Conservation (phyloP, 139 green algal genomes). For the Closterium sp. region DNA sequence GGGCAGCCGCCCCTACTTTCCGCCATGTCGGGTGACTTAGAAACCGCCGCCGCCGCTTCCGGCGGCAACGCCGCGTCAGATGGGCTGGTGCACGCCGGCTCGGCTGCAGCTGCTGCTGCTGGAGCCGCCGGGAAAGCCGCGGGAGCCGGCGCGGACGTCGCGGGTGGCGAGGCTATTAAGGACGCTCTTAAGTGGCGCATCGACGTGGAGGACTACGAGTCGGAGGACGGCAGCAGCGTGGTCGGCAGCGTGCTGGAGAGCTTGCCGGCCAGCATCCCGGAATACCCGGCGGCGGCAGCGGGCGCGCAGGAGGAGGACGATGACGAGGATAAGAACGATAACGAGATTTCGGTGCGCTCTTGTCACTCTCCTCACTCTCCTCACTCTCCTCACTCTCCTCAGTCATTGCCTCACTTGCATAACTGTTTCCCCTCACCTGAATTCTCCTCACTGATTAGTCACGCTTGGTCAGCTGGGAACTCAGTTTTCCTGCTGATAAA, state of each 20-base stretch:
- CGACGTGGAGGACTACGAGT: slow-evolving; percentile 9
- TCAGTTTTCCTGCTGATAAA: no score
- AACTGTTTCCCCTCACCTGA: no score
- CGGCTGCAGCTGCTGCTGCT: not conserved
- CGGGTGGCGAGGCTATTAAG: not conserved
- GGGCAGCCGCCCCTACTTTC: not conserved
- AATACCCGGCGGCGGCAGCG: not conserved
- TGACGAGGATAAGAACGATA: not conserved
- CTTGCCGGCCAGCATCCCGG: not conserved
- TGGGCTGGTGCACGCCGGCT: no score
- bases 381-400: no score
- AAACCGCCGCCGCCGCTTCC: not conserved
- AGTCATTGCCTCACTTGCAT: no score
- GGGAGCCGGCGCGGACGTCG: not conserved
- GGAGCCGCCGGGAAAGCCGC: not conserved
- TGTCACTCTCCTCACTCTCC: no score
- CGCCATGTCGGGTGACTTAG: not conserved
- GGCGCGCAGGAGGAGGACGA: not conserved
- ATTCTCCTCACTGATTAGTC: no score
- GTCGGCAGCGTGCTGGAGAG: slow-evolving; percentile 7
- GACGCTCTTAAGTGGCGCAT: not conserved
- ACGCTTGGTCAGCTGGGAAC: no score
- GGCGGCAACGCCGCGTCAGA: not conserved
- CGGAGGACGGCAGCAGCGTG: not conserved
- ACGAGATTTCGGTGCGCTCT: not conserved